Evolutionary conservation across 2,329 filamentous ascomycete genomes (phyloP).

Genomic region (Sporothrix brunneoviolacea): DNA sequence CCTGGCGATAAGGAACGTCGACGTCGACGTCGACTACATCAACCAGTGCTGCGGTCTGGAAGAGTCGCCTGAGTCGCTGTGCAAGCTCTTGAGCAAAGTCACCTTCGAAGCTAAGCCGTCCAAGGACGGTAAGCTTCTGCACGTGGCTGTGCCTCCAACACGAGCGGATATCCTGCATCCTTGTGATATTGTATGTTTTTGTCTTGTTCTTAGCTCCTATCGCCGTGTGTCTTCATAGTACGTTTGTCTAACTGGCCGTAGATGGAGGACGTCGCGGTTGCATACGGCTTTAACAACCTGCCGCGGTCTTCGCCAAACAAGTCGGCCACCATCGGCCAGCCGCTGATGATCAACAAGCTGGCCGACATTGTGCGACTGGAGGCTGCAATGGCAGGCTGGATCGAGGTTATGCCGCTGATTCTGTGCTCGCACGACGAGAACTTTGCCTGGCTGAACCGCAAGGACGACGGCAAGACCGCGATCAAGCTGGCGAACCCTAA

Average conservation of each 20-base stretch:
- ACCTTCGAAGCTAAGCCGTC: slow-evolving; percentile 76
- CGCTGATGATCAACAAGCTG: slow-evolving; percentile 89
- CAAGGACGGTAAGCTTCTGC: slow-evolving; percentile 60
- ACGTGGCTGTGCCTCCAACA: slow-evolving; percentile 79
- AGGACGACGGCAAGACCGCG: slow-evolving; percentile 76
- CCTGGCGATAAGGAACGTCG: slow-evolving; percentile 66
- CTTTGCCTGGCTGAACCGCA: slow-evolving; percentile 88
- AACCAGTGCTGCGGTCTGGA: slow-evolving; percentile 84
- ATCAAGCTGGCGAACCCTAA: slow-evolving; percentile 88
- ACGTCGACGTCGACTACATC: slow-evolving; percentile 87
- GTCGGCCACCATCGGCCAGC: slow-evolving; percentile 77
- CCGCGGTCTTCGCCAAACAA: slow-evolving; percentile 82
- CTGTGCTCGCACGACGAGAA: slow-evolving; percentile 98
- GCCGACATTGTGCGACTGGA: slow-evolving; percentile 84
- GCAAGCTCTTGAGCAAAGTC: slow-evolving; percentile 81
- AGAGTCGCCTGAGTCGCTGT: slow-evolving; percentile 67
- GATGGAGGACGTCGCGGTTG: slow-evolving; percentile 97
- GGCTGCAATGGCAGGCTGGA: slow-evolving; percentile 90
- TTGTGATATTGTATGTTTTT: slow-evolving; percentile 68
- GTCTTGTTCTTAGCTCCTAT: too few relatives aligned
- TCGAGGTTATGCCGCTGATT: slow-evolving; percentile 91
- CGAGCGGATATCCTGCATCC: slow-evolving; percentile 93
- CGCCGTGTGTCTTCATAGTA: too few relatives aligned
- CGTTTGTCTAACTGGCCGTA: too few relatives aligned
- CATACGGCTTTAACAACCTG: slow-evolving; percentile 95